These are phyloP conservation scores for Chlamydomonas incerta DNA, from an alignment of 139 green algal species.

Conservation along the genomic window DNA sequence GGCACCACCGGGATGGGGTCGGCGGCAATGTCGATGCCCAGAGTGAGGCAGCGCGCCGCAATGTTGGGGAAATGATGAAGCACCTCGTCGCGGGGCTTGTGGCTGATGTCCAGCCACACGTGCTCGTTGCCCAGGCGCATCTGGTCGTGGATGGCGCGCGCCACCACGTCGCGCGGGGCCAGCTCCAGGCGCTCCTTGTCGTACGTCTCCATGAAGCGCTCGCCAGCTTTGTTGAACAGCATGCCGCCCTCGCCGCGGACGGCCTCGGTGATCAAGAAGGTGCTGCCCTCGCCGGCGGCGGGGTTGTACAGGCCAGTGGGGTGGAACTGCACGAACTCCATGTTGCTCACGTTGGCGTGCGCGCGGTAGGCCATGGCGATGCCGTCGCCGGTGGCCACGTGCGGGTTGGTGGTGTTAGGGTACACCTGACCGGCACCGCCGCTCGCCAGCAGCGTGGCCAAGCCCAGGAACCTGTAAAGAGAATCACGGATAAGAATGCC, in stretches of 20 bases:
- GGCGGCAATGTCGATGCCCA: constrained; percentile 94
- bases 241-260: constrained; percentile 93
- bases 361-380: constrained; percentile 95
- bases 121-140: constrained; percentile 69
- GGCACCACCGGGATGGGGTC: constrained; percentile 96
- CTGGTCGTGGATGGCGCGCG: constrained; percentile 91
- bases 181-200: constrained; percentile 91
- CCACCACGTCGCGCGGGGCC: constrained; percentile 95
- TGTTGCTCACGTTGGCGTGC: constrained; percentile 86
- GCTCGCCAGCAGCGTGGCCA: constrained; percentile 91
- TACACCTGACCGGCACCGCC: constrained; percentile 96
- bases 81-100: constrained; percentile 80
- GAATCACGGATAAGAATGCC: too few species aligned
- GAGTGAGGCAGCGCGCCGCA: constrained; percentile 67
- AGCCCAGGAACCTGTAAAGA: constrained; percentile 66
- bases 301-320: constrained; percentile 85
- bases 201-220: constrained; percentile 96
- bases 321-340: constrained; percentile 99
- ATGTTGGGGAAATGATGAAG: constrained; percentile 97
- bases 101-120: constrained; percentile 95
- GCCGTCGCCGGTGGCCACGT: constrained; percentile 95
- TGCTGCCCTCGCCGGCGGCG: constrained; percentile 50
- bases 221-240: constrained; percentile 88
- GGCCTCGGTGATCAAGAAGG: constrained; percentile 97
- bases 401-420: constrained; percentile 97